Evolutionary conservation across 495 filamentous ascomycete species (phyloP).

Genomic region (Neurospora sp.): DNA sequence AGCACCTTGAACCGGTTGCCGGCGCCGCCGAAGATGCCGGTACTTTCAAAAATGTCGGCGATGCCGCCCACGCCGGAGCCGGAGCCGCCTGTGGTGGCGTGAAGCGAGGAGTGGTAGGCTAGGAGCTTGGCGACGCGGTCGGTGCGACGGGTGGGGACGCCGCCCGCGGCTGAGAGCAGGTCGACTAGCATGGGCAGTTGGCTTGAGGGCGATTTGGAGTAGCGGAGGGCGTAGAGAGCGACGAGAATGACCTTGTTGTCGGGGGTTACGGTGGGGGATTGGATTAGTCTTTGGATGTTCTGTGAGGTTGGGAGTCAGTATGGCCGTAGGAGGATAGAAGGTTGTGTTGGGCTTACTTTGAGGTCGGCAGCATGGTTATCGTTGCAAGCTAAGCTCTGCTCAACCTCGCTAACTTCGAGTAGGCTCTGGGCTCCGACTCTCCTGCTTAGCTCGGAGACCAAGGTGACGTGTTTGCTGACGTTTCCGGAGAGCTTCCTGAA

Average conservation of each 20-base stretch:
- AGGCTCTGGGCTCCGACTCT: slow-evolving; percentile 74
- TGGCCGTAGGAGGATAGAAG: neutral
- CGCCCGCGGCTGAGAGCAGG: slow-evolving; percentile 66
- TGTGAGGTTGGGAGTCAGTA: slow-evolving; percentile 18
- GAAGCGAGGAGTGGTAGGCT: slow-evolving; percentile 72
- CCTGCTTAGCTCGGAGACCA: slow-evolving; percentile 86
- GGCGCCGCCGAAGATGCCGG: slow-evolving; percentile 83
- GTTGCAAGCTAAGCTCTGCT: slow-evolving; percentile 93
- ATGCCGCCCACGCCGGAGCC: slow-evolving; percentile 40
- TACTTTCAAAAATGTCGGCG: slow-evolving; percentile 82
- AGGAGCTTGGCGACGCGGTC: slow-evolving; percentile 69
- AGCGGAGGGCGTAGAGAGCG: slow-evolving; percentile 85
- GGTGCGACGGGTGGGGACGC: slow-evolving; percentile 60
- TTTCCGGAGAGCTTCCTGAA: slow-evolving; percentile 95
- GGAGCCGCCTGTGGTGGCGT: slow-evolving; percentile 51
- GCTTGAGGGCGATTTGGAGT: slow-evolving; percentile 74
- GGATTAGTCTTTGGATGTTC: slow-evolving; percentile 78
- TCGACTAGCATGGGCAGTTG: slow-evolving; percentile 74
- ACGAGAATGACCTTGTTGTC: slow-evolving; percentile 80
- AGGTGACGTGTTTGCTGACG: slow-evolving; percentile 94
- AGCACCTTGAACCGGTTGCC: slow-evolving; percentile 86
- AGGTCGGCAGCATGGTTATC: slow-evolving; percentile 85
- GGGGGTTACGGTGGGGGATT: slow-evolving; percentile 58
- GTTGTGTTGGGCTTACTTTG: slow-evolving; percentile 45
- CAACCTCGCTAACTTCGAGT: slow-evolving; percentile 88